phyloP scores from a whole-genome alignment of 164 flowering plant genomes.

The Vitis amurensis region DNA sequence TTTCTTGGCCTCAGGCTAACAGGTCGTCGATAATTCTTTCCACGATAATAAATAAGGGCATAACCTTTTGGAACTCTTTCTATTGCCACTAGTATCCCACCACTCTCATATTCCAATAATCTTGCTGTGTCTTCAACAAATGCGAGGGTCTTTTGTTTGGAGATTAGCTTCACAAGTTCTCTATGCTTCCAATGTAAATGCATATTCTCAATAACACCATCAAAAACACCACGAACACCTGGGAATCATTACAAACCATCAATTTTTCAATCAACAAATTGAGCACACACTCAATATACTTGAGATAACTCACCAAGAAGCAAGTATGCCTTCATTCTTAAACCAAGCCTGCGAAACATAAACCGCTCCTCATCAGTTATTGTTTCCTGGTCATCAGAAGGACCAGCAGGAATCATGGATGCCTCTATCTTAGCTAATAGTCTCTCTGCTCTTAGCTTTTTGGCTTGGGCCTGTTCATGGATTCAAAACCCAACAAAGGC shows the following conservation, averaged over 20 bases:
- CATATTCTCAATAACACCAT: constrained; percentile 98
- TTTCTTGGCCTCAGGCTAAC: constrained; percentile 85
- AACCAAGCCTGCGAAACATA: constrained; percentile 89
- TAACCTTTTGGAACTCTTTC: constrained; percentile 93
- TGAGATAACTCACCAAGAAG: constrained; percentile 67
- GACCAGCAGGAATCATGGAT: constrained; percentile 82
- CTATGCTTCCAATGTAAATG: constrained; percentile 99
- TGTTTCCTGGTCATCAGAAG: constrained; percentile 89
- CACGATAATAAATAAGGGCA: constrained; percentile 90
- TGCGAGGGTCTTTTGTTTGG: constrained; percentile 81
- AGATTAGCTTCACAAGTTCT: constrained; percentile 89
- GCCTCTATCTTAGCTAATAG: constrained; percentile 74
- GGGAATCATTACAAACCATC: constrained; percentile 8
- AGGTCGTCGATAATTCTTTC: constrained; percentile 92
- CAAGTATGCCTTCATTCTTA: constrained; percentile 90
- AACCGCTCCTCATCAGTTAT: constrained; percentile 91
- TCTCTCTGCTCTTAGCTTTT: constrained; percentile 79
- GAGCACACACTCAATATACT: not conserved
- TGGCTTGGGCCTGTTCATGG: constrained; percentile 74
- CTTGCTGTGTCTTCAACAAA: constrained; percentile 95
- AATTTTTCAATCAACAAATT: constrained; percentile 6
- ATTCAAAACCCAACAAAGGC: constrained; percentile 4
- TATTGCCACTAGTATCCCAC: constrained; percentile 87
- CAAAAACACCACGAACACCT: constrained; percentile 99
- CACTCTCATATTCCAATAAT: constrained; percentile 90